Percentiles rank a stretch among this genome's conserved stretches.
These are phyloP conservation scores for Candida dubliniensis DNA, from an alignment of 1,139 yeast genomes.

Conservation along the genomic window DNA sequence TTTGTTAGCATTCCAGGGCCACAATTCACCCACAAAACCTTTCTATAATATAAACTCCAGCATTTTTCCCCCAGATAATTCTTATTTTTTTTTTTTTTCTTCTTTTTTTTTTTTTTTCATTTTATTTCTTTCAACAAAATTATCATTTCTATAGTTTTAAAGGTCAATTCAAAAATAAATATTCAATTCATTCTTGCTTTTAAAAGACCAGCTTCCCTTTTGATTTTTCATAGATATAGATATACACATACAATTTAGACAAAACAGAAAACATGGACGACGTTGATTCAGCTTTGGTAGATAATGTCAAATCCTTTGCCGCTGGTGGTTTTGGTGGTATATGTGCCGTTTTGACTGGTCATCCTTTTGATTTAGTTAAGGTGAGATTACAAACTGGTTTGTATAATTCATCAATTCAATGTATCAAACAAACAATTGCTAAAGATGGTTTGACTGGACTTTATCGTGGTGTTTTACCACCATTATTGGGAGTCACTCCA, in stretches of 20 bases:
- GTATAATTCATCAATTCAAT: constrained; percentile 60
- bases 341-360: constrained; percentile 70
- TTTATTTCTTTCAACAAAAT: neutral
- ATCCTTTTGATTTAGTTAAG: constrained; percentile 91
- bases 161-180: too few species aligned
- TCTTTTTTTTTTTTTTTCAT: neutral
- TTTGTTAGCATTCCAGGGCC: too few species aligned
- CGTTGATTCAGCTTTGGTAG: constrained; percentile 49
- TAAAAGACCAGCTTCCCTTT: neutral
- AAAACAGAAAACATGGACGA: constrained; percentile 35
- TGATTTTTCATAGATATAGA: constrained; percentile 1
- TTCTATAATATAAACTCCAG: constrained; percentile 1
- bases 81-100: neutral
- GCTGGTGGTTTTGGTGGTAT: constrained; percentile 78
- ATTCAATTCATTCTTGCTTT: too few species aligned
- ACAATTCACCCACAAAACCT: too few species aligned
- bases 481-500: constrained; percentile 92
- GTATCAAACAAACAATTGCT: constrained; percentile 66
- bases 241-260: neutral
- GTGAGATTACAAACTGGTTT: constrained; percentile 85
- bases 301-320: constrained; percentile 71
- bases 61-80: neutral
- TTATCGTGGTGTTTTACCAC: constrained; percentile 87
- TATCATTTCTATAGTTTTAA: neutral
- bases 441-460: constrained; percentile 77